These are phyloP conservation scores for Pythium scleroteichum DNA, from an alignment of 352 stramenopile species.

Conservation along the genomic window DNA sequence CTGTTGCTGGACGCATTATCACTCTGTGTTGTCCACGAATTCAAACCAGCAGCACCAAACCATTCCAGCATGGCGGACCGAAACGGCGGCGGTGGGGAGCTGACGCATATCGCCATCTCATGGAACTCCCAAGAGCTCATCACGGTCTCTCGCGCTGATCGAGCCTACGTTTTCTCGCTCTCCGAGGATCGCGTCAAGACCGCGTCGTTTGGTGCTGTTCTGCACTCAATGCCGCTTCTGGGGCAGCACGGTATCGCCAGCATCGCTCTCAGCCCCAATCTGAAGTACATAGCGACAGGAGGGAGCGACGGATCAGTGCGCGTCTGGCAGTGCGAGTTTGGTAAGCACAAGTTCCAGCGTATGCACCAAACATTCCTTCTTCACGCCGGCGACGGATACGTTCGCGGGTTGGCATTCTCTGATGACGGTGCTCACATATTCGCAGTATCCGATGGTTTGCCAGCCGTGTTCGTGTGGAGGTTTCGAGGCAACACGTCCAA, in stretches of 20 bases:
- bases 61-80: too few relatives aligned
- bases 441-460: conserved; percentile 38
- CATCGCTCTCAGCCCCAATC: conserved; percentile 50
- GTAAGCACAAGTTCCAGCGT: conserved; percentile 40
- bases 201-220: conserved; percentile 24
- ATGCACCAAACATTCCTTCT: conserved; percentile 62
- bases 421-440: conserved; percentile 42
- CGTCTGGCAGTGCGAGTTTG: conserved; percentile 61
- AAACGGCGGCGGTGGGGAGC: conserved; percentile 3
- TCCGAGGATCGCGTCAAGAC: conserved; percentile 6
- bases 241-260: conserved; percentile 52
- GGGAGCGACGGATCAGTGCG: conserved; percentile 55
- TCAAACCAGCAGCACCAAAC: conserved; percentile 29
- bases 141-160: conserved; percentile 47
- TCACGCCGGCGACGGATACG: conserved; percentile 35
- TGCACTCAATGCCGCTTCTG: conserved; percentile 57
- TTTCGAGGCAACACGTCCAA: conserved; percentile 49
- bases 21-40: conserved; percentile 30
- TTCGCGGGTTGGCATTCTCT: conserved; percentile 47
- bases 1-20: conserved; percentile 27
- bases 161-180: conserved; percentile 59
- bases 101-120: conserved; percentile 52
- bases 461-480: conserved; percentile 56
- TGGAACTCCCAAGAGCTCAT: conserved; percentile 51
- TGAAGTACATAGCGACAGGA: conserved; percentile 69